Conservation (phyloP, 805 yeast genomes). For the Metschnikowia cubensis region DNA sequence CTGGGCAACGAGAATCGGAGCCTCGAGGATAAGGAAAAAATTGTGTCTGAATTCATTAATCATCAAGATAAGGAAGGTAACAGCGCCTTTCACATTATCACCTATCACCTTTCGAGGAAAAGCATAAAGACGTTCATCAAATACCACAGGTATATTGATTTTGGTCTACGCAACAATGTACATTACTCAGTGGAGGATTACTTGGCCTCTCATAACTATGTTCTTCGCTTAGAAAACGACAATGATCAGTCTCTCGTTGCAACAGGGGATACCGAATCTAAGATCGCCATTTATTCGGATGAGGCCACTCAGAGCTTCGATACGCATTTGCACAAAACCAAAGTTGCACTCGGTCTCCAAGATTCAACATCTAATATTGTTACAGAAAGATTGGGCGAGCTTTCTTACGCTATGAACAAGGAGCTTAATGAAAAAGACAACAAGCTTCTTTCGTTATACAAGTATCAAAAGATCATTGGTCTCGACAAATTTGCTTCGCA, state of each 20-base stretch:
- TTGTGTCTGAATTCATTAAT: conserved; percentile 57
- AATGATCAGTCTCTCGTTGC: conserved; percentile 7
- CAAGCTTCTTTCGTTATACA: conserved; percentile 24
- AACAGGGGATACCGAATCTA: conserved; percentile 7
- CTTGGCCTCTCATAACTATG: conserved; percentile 26
- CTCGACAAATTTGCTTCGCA: conserved; percentile 29
- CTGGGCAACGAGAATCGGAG: conserved; percentile 12
- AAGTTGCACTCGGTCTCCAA: conserved; percentile 32
- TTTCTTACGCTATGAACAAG: conserved; percentile 35
- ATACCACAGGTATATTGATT: conserved; percentile 24
- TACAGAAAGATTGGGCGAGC: conserved; percentile 37
- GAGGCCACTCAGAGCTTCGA: conserved; percentile 31
- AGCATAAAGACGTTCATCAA: conserved; percentile 24
- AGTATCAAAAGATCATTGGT: conserved; percentile 21
- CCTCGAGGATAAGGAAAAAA: conserved; percentile 21
- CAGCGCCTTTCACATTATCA: conserved; percentile 89
- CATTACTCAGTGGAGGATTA: conserved; percentile 26
- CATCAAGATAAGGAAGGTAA: conserved; percentile 93
- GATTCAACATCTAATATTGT: conserved; percentile 30
- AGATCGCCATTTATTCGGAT: conserved; percentile 3
- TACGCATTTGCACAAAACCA: conserved; percentile 33
- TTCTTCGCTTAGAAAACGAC: conserved; percentile 20
- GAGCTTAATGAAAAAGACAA: conserved; percentile 38
- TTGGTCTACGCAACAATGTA: conserved; percentile 23
- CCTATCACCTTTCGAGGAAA: conserved; percentile 33